phyloP scores from a whole-genome alignment of 306 rosid species.

The Cicer yamashitae region DNA sequence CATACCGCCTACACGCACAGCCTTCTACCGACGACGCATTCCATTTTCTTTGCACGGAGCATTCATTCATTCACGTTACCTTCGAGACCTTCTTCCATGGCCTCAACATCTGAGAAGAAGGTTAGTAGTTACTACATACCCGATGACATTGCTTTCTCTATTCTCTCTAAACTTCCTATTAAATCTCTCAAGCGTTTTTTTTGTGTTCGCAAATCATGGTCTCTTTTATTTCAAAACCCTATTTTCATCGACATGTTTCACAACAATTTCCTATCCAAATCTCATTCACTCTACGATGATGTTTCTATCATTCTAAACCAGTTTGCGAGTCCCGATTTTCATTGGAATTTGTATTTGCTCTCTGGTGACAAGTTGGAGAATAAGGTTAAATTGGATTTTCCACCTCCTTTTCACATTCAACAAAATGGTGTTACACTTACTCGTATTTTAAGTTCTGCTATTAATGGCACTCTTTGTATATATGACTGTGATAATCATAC shows the following conservation, averaged over 20 bases:
- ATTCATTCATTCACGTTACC: neutral
- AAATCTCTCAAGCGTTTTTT: neutral
- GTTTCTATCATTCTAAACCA: neutral
- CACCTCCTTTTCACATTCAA: neutral
- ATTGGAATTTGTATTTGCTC: neutral
- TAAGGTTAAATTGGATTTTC: neutral
- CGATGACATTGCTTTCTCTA: neutral
- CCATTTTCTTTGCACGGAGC: neutral
- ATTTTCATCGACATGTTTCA: neutral
- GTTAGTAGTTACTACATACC: neutral
- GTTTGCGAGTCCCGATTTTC: neutral
- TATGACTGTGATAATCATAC: neutral
- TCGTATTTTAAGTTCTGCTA: neutral
- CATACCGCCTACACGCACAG: too few relatives aligned
- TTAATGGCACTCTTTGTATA: neutral
- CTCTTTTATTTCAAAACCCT: neutral
- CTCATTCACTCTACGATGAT: neutral
- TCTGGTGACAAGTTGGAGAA: neutral
- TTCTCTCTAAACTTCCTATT: neutral
- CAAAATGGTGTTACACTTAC: neutral
- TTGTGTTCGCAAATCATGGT: neutral
- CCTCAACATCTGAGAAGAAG: neutral
- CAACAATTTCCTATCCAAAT: neutral
- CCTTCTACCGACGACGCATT: too few relatives aligned
- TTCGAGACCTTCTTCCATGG: neutral